Conservation (phyloP, 768 basidiomycete species). For the Panellus pusillus region DNA sequence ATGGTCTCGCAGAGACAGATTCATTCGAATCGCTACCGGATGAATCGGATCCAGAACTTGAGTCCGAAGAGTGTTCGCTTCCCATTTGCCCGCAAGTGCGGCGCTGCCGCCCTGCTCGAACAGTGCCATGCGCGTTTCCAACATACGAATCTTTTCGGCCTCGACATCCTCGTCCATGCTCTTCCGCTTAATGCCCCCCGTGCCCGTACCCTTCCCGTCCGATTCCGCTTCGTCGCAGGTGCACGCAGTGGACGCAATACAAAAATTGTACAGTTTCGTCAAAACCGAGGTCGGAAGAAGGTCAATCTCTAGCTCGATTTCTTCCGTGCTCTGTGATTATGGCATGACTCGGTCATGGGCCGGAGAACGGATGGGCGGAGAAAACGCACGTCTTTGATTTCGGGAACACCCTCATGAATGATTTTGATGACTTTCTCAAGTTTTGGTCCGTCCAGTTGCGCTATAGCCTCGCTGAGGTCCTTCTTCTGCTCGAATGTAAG, state of each 20-base stretch:
- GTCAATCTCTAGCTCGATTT: conserved; percentile 99
- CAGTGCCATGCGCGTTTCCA: conserved; percentile 85
- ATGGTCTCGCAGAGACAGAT: conserved; percentile 34
- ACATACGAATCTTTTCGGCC: conserved; percentile 88
- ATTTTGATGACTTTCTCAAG: conserved; percentile 92
- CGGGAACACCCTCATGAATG: conserved; percentile 92
- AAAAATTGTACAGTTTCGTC: conserved; percentile 92
- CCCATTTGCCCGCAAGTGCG: conserved; percentile 40
- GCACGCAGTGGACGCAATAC: conserved; percentile 80
- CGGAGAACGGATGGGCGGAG: conserved; percentile 9
- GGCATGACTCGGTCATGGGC: conserved; percentile 5
- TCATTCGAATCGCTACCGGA: conserved; percentile 84
- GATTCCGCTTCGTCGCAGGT: conserved; percentile 62
- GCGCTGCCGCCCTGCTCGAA: conserved; percentile 66
- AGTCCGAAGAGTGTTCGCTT: conserved; percentile 78
- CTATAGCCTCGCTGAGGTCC: conserved; percentile 93
- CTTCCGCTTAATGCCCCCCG: conserved; percentile 89
- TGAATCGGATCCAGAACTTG: conserved; percentile 75
- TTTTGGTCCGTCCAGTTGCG: conserved; percentile 76
- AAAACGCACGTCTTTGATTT: conserved; percentile 82
- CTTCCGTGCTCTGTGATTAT: conserved; percentile 77
- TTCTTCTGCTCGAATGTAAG: conserved; percentile 97
- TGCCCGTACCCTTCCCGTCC: conserved; percentile 79
- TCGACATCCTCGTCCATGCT: conserved; percentile 97
- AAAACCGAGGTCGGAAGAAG: conserved; percentile 82